A percentile compares a stretch with the other conserved stretches of the same genome.
phyloP scores from a whole-genome alignment of 257 asterid genomes.

The Solanum gandarillasii region DNA sequence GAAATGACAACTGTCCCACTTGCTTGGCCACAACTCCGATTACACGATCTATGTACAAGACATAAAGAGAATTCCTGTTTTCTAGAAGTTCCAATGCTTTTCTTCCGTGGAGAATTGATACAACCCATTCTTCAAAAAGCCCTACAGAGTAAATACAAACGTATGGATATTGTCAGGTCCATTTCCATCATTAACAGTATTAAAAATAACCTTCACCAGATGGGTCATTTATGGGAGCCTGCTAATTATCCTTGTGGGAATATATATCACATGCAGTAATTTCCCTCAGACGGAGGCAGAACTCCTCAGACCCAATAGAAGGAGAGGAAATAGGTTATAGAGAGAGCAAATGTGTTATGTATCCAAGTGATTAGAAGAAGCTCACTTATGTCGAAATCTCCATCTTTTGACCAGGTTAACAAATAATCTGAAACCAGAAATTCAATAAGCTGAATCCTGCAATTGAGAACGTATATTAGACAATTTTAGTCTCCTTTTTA shows the following conservation, averaged over 20 bases:
- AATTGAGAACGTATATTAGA: constrained; percentile 8
- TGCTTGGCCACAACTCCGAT: constrained; percentile 61
- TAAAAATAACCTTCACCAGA: not conserved
- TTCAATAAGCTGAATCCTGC: constrained; percentile 96
- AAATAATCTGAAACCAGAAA: constrained; percentile 72
- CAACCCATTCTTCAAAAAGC: constrained; percentile 74
- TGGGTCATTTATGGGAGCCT: not conserved
- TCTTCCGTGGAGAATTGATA: constrained; percentile 53
- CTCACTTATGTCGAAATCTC: constrained; percentile 58
- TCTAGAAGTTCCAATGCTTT: constrained; percentile 69
- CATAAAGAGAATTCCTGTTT: constrained; percentile 63
- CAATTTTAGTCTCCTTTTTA: not conserved
- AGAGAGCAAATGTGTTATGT: not conserved
- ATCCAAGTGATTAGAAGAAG: not conserved
- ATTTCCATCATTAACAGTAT: not conserved
- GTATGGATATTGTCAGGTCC: not conserved
- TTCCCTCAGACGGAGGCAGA: not conserved
- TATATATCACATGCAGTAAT: not conserved
- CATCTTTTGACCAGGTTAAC: constrained; percentile 51
- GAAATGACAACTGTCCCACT: constrained; percentile 46
- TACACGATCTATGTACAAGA: constrained; percentile 78
- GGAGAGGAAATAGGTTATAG: not conserved
- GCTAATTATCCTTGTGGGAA: not conserved
- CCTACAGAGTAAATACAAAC: constrained; percentile 21
- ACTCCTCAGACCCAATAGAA: not conserved